These are phyloP conservation scores for Lepidium sativum DNA, from an alignment of 345 rosid species.

Conservation along the genomic window DNA sequence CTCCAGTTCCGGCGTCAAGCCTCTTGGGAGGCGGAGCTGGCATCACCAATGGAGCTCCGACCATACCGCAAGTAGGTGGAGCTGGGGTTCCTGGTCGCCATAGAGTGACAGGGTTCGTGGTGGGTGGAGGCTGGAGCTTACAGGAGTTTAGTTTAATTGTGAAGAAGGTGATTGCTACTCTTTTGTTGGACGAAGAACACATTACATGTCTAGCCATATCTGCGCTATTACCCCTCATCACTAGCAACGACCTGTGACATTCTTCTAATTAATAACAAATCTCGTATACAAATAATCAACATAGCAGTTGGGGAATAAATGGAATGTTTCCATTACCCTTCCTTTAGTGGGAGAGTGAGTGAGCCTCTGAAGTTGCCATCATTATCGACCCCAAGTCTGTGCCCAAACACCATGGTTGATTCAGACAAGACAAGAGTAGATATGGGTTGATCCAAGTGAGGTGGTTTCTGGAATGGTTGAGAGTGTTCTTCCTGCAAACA, in stretches of 20 bases:
- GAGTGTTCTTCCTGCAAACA: slow-evolving; percentile 72
- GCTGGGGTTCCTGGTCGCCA: slow-evolving; percentile 45
- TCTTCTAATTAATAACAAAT: neutral
- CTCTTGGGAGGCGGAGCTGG: slow-evolving; percentile 51
- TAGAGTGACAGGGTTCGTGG: slow-evolving; percentile 47
- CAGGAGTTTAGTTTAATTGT: slow-evolving; percentile 46
- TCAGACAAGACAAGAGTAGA: slow-evolving; percentile 79
- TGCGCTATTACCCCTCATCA: slow-evolving; percentile 91
- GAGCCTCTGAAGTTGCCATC: slow-evolving; percentile 85
- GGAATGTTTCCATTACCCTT: slow-evolving; percentile 51
- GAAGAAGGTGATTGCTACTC: slow-evolving; percentile 83
- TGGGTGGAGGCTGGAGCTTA: slow-evolving; percentile 42
- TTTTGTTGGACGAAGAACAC: slow-evolving; percentile 63
- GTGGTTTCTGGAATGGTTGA: slow-evolving; percentile 90
- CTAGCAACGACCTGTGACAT: slow-evolving; percentile 63
- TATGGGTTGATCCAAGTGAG: slow-evolving; percentile 92
- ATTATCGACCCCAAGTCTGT: slow-evolving; percentile 53
- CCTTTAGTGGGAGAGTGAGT: slow-evolving; percentile 59
- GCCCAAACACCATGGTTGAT: slow-evolving; percentile 87
- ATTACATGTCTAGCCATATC: slow-evolving; percentile 79
- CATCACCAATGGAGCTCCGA: slow-evolving; percentile 53
- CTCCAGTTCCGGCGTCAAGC: slow-evolving; percentile 68
- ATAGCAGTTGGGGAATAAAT: neutral
- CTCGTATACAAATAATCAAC: neutral
- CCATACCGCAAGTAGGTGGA: slow-evolving; percentile 22